These are phyloP conservation scores for Lithocarpus polystachyus DNA, from an alignment of 306 rosid genomes.

Conservation along the genomic window DNA sequence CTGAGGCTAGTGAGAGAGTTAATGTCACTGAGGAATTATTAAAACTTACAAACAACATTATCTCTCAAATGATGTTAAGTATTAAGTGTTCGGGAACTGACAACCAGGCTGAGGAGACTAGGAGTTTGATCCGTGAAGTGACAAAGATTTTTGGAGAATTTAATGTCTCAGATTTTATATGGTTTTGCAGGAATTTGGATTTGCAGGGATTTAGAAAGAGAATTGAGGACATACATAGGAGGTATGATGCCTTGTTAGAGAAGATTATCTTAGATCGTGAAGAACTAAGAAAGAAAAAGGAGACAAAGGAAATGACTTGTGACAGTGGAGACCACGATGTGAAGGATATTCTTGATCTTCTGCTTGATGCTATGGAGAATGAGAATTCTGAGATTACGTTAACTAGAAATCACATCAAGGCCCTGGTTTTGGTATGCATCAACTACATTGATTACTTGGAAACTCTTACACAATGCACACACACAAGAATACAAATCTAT, in stretches of 20 bases:
- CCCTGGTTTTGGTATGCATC: slow-evolving; percentile 35
- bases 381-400: slow-evolving; percentile 21
- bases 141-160: slow-evolving; percentile 39
- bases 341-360: slow-evolving; percentile 42
- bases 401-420: slow-evolving; percentile 40
- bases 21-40: slow-evolving; percentile 32
- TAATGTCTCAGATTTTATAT: slow-evolving; percentile 33
- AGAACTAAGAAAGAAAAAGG: slow-evolving; percentile 22
- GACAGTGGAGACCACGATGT: slow-evolving; percentile 18
- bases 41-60: slow-evolving; percentile 37
- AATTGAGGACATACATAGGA: slow-evolving; percentile 19
- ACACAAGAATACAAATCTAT: too few species aligned
- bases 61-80: slow-evolving; percentile 47
- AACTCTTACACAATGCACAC: too few species aligned
- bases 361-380: slow-evolving; percentile 34
- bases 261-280: slow-evolving; percentile 35
- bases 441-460: neutral
- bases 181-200: slow-evolving; percentile 35
- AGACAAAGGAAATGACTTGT: neutral
- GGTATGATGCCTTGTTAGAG: slow-evolving; percentile 36
- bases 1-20: slow-evolving; percentile 14
- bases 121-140: slow-evolving; percentile 32
- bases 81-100: too few species aligned
- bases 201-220: slow-evolving; percentile 38
- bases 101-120: slow-evolving; percentile 27